These are phyloP conservation scores for Craspedostauros australis DNA, from an alignment of 108 stramenopile species.

Conservation along the genomic window DNA sequence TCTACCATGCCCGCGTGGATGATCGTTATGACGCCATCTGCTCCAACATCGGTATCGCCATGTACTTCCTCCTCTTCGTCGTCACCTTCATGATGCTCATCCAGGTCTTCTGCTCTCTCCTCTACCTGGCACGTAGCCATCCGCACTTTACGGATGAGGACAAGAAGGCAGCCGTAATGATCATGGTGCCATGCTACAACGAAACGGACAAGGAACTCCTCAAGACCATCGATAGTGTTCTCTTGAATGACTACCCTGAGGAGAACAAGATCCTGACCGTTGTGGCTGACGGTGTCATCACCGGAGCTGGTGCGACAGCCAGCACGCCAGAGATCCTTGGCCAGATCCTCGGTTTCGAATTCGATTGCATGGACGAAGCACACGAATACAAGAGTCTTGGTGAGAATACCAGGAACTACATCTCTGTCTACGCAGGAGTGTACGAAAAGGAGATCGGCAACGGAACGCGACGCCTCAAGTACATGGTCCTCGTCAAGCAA, in stretches of 20 bases:
- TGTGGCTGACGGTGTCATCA: slow-evolving; percentile 54
- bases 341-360: slow-evolving; percentile 45
- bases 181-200: slow-evolving; percentile 62
- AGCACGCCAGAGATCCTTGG: slow-evolving; percentile 39
- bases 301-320: slow-evolving; percentile 36
- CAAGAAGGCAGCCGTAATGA: slow-evolving; percentile 37
- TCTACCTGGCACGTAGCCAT: background rate
- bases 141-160: slow-evolving; percentile 28
- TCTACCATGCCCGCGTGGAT: slow-evolving; percentile 36
- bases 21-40: background rate
- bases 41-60: slow-evolving; percentile 27
- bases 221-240: slow-evolving; percentile 46
- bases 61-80: slow-evolving; percentile 40
- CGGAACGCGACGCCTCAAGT: slow-evolving; percentile 34
- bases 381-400: slow-evolving; percentile 43
- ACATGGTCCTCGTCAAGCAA: slow-evolving; percentile 47
- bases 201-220: slow-evolving; percentile 46
- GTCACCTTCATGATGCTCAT: slow-evolving; percentile 37
- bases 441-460: slow-evolving; percentile 24
- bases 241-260: slow-evolving; percentile 45
- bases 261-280: slow-evolving; percentile 48
- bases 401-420: slow-evolving; percentile 24
- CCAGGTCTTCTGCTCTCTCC: slow-evolving; percentile 32
- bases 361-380: slow-evolving; percentile 29
- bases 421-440: slow-evolving; percentile 44